Evolutionary conservation across 1,284 basidiomycete genomes (phyloP), one percentile per base, ranked within the genome.

Genomic region (Austroboletus novae-zelandiae): DNA sequence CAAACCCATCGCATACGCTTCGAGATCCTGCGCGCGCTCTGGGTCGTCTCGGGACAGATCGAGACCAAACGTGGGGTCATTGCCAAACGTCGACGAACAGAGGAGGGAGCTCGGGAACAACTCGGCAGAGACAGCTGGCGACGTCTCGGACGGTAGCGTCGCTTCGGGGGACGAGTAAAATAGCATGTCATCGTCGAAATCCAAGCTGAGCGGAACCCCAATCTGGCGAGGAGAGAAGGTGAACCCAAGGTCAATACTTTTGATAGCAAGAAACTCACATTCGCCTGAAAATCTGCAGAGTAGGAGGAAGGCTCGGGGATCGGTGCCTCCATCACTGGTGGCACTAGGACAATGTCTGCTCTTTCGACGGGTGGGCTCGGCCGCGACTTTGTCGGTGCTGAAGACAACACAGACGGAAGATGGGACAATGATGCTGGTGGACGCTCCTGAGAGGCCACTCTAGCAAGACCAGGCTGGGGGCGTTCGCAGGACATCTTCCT

Each of bases 1-100:
- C 18, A 69, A 52, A 31, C 64, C 67, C 8, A 66, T 61, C 10
- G 62, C 53, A 47, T 69, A 66, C 10, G 61, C 61, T 36, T 67
- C 64, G 29, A 68, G 65, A 17, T 61, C 64, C 40, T 59, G 61
- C 1, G 54, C 53, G 10, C 52, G 59, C 18, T 67, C 64, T 39
- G 40, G 23, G 13, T 65, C 57, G 0, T 62, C 61, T 14, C 49
- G 57, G 1, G 48, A 37, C 13, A 23, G 37, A 43, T 51, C 47
- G 34, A 48, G 44, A 30, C 44, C 36, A 42, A 50, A 52, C 7
- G 23, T 17, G 20, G 43, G 31, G 23, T 52, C 43, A 15, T 51
- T 8, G 25, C 34, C 50, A 32, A n/a, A 14, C 34, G 39, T 18
- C 9, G 54, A 48, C n/a, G 29, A 9, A 3, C 29, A 42, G 6